phyloP scores from a whole-genome alignment of 2,329 filamentous ascomycete species.

The Tolypocladium inflatum region DNA sequence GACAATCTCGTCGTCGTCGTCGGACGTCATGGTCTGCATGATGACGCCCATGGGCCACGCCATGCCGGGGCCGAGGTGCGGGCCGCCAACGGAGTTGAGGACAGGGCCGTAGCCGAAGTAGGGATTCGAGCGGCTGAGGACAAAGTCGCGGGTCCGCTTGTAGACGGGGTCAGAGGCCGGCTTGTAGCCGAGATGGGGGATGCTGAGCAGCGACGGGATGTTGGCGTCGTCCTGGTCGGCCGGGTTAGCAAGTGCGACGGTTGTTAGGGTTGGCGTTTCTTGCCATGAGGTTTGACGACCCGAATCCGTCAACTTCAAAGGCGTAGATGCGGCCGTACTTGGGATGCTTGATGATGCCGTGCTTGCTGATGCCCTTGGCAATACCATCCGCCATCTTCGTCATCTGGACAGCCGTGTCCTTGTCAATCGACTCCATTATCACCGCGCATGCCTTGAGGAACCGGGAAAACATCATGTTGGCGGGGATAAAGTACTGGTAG shows the following conservation, averaged over 20 bases:
- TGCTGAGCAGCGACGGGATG: constrained; percentile 50
- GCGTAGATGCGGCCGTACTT: constrained; percentile 58
- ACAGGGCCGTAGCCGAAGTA: constrained; percentile 54
- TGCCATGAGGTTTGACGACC: constrained; percentile 48
- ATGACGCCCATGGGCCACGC: constrained; percentile 87
- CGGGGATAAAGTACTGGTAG: constrained; percentile 79
- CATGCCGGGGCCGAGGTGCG: constrained; percentile 50
- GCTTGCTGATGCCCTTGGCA: constrained; percentile 54
- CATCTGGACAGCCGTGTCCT: constrained; percentile 51
- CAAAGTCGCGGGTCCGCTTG: constrained; percentile 67
- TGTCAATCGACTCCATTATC: constrained; percentile 33
- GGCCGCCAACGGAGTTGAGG: constrained; percentile 41
- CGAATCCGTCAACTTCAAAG: constrained; percentile 62
- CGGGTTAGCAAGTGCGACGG: neutral
- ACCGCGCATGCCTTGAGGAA: constrained; percentile 44
- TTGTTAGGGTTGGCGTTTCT: neutral
- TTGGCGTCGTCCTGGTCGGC: constrained; percentile 48
- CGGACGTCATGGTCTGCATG: constrained; percentile 67
- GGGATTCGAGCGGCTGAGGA: constrained; percentile 61
- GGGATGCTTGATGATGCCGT: constrained; percentile 56
- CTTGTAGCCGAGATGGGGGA: constrained; percentile 48
- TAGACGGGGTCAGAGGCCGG: constrained; percentile 54
- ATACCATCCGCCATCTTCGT: constrained; percentile 44
- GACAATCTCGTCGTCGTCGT: constrained; percentile 66
- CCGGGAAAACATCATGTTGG: constrained; percentile 74